These are phyloP conservation scores for Pogostemon cablin DNA, from an alignment of 257 asterid species.

Conservation along the genomic window DNA sequence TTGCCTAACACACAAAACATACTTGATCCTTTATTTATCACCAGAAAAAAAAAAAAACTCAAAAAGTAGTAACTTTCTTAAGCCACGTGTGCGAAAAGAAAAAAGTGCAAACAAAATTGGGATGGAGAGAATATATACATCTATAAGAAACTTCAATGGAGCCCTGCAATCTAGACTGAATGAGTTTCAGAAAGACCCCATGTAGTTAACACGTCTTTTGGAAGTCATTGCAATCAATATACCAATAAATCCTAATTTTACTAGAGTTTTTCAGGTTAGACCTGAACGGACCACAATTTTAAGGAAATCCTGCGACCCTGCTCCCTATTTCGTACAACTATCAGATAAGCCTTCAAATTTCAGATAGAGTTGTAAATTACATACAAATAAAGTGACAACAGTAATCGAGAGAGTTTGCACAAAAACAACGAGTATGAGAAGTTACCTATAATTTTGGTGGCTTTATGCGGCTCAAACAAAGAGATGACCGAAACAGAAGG, in stretches of 20 bases:
- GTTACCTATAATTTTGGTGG: constrained; percentile 62
- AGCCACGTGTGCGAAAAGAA: no score
- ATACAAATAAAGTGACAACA: constrained; percentile 9
- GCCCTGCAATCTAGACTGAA: background rate
- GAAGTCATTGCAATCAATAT: background rate
- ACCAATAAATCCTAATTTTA: background rate
- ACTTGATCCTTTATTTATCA: no score
- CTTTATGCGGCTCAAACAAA: constrained; percentile 44
- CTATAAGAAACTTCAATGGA: background rate
- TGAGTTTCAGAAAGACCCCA: constrained; percentile 15
- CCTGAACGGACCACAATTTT: background rate
- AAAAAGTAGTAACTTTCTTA: no score
- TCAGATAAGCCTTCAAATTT: constrained; percentile 15
- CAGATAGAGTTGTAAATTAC: constrained; percentile 7
- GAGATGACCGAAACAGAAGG: constrained; percentile 48
- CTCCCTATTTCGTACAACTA: background rate
- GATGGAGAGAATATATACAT: no score
- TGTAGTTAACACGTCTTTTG: constrained; percentile 4
- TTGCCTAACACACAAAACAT: no score
- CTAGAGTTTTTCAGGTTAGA: background rate
- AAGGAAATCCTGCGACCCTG: constrained; percentile 9
- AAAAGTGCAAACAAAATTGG: no score
- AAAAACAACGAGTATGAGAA: constrained; percentile 8
- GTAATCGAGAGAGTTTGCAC: background rate
- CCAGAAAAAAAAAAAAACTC: no score